phyloP scores from a whole-genome alignment of 257 asterid species.

The Primulina eburnea region DNA sequence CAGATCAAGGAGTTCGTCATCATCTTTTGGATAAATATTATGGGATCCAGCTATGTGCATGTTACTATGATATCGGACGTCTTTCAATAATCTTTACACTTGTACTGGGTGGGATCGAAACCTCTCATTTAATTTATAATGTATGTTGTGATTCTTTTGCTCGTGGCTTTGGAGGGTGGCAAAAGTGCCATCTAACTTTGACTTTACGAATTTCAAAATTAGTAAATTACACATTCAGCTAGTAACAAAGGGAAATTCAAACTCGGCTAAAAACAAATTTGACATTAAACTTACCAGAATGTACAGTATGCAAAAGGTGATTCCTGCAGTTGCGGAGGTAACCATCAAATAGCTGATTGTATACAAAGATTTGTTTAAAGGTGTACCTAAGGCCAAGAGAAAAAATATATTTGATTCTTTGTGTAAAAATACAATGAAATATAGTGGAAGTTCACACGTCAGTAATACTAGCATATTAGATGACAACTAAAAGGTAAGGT shows the following conservation, averaged over 20 bases:
- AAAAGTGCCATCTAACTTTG: neutral
- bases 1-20: neutral
- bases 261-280: neutral
- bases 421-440: neutral
- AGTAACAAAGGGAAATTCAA: neutral
- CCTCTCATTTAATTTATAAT: neutral
- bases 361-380: slow-evolving; percentile 75
- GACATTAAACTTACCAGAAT: slow-evolving; percentile 39
- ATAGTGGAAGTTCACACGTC: neutral
- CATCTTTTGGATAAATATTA: too few relatives aligned
- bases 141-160: neutral
- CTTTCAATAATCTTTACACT: too few relatives aligned
- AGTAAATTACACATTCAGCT: neutral
- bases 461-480: neutral
- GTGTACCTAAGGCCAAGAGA: slow-evolving; percentile 52
- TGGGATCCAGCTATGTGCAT: too few relatives aligned
- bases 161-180: neutral
- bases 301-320: slow-evolving; percentile 70
- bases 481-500: neutral
- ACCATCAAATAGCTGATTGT: slow-evolving; percentile 71
- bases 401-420: too few relatives aligned
- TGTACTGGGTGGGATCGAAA: neutral
- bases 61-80: neutral
- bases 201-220: neutral
- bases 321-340: slow-evolving; percentile 72